Conservation (phyloP, 2,329 filamentous ascomycete species). For the Apiospora rasikravindrae region DNA sequence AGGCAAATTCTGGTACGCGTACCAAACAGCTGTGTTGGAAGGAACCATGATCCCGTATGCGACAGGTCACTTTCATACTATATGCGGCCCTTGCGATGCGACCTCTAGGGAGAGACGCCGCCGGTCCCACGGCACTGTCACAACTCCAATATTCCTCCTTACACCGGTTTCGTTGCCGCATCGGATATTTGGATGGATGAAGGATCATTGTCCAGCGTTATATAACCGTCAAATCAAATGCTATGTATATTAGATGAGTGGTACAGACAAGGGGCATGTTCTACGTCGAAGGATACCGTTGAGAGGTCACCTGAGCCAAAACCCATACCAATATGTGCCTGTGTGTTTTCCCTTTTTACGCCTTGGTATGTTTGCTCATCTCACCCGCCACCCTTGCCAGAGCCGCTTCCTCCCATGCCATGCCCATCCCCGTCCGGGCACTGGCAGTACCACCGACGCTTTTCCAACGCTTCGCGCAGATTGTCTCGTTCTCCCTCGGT, state of each 20-base stretch:
- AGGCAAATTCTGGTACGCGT: not conserved
- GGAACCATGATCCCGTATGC: not conserved
- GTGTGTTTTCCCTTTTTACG: not conserved
- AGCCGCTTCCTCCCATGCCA: not conserved
- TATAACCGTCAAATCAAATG: slow-evolving; percentile 2
- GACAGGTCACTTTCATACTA: slow-evolving; percentile 3
- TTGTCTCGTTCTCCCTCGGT: slow-evolving; percentile 39
- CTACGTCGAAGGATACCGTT: not conserved
- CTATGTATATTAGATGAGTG: slow-evolving; percentile 14
- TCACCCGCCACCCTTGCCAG: slow-evolving; percentile 1
- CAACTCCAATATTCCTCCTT: not conserved
- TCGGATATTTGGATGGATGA: not conserved
- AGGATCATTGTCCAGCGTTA: not conserved
- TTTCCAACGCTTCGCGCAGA: not conserved
- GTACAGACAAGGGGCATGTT: not conserved
- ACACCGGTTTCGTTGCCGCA: not conserved
- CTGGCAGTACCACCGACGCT: slow-evolving; percentile 10
- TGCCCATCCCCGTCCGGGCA: not conserved
- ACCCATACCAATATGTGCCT: not conserved
- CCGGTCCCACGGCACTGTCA: not conserved
- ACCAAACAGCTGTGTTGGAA: not conserved
- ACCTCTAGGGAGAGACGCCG: not conserved
- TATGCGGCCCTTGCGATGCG: slow-evolving; percentile 2
- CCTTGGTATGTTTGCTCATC: not conserved
- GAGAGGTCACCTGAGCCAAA: slow-evolving; percentile 5